Evolutionary conservation across 1,284 basidiomycete species (phyloP), one percentile per base, ranked within the genome.

Genomic region (Naganishia liquefaciens): DNA sequence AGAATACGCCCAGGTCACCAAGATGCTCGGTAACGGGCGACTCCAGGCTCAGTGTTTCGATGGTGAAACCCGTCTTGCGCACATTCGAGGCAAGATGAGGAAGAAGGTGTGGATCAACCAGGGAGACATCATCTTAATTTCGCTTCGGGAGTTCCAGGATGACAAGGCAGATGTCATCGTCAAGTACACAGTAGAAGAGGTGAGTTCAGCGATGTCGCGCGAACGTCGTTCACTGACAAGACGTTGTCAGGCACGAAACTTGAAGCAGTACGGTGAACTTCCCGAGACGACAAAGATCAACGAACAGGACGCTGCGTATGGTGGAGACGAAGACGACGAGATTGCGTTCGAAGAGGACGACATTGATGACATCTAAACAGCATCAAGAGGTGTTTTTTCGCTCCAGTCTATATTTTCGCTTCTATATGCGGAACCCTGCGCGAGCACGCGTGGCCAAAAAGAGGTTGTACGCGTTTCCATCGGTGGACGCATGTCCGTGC

Each of bases 51-150:
- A 90, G 75, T 98, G 96, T 82, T 98, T 99, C 76, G 96, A 99
- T 79, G 95, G 96, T 58, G 93, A 96, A 84, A 98, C 97, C 81
- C 85, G 95, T 73, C 83, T 99, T 77, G 95, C 93, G 28, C 96
- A 99, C 79, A 99, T 99, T 76, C 87, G 96, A 79, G 96, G 96
- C 63, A 98, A 98, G 83, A 94, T 99, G 91, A 84, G 96, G 76
- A 99, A 99, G 82, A 99, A 99, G 88, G 94, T 90, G 72, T 99
- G 96, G 96, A 99, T 99, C 80, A 96, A 96, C 77, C 91, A 94
- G 74, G 96, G 96, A 72, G 96, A 99, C 76, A 98, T 99, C 77
- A 88, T 99, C 69, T 84, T 99, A 50, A 83, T 99, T 44, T 99
- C 95, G 33, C 84, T 99, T 61, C 91, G 96, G 72, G 96, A 99